These are phyloP conservation scores for Teratosphaeriaceae sp. DNA, from an alignment of 2,329 filamentous ascomycete genomes.

Conservation along the genomic window DNA sequence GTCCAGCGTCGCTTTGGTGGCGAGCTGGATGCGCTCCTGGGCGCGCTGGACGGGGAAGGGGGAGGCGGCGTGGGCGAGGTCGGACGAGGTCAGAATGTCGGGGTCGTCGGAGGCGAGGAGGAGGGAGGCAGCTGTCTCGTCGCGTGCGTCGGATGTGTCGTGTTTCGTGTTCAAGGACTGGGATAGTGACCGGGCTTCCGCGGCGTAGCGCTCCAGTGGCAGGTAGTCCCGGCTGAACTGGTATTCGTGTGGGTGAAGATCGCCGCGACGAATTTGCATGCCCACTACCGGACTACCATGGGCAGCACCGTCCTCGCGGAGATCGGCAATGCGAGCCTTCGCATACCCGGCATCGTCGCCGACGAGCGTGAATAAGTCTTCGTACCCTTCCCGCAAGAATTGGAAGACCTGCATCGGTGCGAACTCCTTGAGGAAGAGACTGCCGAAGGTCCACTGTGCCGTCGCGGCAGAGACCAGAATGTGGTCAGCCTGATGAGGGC, in stretches of 20 bases:
- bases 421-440: slow-evolving; percentile 49
- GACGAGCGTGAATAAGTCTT: slow-evolving; percentile 65
- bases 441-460: slow-evolving; percentile 56
- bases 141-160: slow-evolving; percentile 40
- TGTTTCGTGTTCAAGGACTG: slow-evolving; percentile 4
- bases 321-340: slow-evolving; percentile 48
- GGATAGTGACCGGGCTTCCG: slow-evolving; percentile 39
- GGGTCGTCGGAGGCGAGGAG: slow-evolving; percentile 78
- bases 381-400: slow-evolving; percentile 63
- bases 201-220: slow-evolving; percentile 61
- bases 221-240: slow-evolving; percentile 74
- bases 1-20: slow-evolving; percentile 52
- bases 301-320: slow-evolving; percentile 43
- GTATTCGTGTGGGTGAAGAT: slow-evolving; percentile 72
- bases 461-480: slow-evolving; percentile 68
- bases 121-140: slow-evolving; percentile 64
- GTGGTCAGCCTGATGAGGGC: slow-evolving; percentile 68
- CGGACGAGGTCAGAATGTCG: slow-evolving; percentile 59
- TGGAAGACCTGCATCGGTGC: slow-evolving; percentile 52
- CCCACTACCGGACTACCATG: slow-evolving; percentile 56
- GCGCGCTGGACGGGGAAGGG: slow-evolving; percentile 44
- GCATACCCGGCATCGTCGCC: slow-evolving; percentile 62
- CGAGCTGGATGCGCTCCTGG: slow-evolving; percentile 70
- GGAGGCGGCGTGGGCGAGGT: slow-evolving; percentile 46
- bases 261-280: slow-evolving; percentile 73